Evolutionary conservation across 768 basidiomycete species (phyloP), one percentile per base, ranked within the genome.

Genomic region (Lactarius quietus): DNA sequence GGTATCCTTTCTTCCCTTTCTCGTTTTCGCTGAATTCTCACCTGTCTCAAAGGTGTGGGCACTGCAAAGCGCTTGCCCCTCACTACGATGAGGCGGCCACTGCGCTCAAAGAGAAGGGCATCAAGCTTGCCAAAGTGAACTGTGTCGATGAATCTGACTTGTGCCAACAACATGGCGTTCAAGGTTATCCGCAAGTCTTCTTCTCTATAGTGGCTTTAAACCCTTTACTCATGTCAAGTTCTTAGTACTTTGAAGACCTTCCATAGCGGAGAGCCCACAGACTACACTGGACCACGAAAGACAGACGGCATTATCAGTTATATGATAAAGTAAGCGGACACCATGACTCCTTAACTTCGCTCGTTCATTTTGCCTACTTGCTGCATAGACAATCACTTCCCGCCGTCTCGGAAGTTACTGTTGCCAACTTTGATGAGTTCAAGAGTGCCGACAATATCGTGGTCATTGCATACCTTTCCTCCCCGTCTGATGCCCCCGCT

Each of bases 21-120:
- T 12, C 53, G 14, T 33, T 0, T n/a, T 33, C 36, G 18, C 48
- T 54, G 45, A 64, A 28, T 12, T 26, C 14, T 41, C 5, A 43
- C n/a, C 18, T 39, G 8, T 57, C 15, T 7, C 52, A 38, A 60
- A 92, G 90, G 91, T 95, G 93, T 74, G 93, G 94, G 54, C 95
- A 97, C 79, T 97, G 95, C 83, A 96, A 96, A 73, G 91, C 93
- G 38, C 83, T 97, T 60, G 94, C 93, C 26, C 95, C 95, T 60
- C 89, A 96, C 68, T 96, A 95, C 70, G 93, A 95, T 74, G 88
- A 91, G 75, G 96, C 97, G 4, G 95, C 97, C 1, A 96, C 95
- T 14, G 80, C 86, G 39, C 87, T 99, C 76, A 97, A 96, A 80
- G 89, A 88, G 69, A 91, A 88, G 75, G 82, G 82, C 76, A 93